Conservation (phyloP, 1,139 yeast genomes). For the Suhomyces bokatorum region DNA sequence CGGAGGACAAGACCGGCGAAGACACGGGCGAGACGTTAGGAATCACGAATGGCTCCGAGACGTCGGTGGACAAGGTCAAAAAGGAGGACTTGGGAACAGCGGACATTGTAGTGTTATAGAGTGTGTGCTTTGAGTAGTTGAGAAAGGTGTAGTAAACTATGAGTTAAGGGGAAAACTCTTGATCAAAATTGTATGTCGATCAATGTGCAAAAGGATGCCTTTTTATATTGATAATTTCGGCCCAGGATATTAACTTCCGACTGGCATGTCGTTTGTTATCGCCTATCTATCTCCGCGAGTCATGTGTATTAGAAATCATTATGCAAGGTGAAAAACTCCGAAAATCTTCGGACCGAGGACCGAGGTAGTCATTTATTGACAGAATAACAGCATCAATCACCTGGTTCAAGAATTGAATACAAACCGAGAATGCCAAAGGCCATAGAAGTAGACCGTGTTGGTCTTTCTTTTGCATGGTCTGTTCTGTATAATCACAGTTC, state of each 20-base stretch:
- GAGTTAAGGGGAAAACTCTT: too few relatives aligned
- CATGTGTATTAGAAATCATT: slow-evolving; percentile 10
- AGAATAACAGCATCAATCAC: background rate
- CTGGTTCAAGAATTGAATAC: background rate
- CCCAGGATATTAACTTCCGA: slow-evolving; percentile 6
- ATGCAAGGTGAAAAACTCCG: slow-evolving; percentile 10
- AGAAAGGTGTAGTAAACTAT: too few relatives aligned
- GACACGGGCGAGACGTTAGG: slow-evolving; percentile 64
- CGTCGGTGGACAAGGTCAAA: slow-evolving; percentile 56
- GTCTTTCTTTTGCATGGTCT: background rate
- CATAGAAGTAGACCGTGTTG: background rate
- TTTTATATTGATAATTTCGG: background rate
- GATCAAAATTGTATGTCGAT: too few relatives aligned
- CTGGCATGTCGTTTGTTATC: background rate
- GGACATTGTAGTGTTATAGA: too few relatives aligned
- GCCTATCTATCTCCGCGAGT: slow-evolving; percentile 9
- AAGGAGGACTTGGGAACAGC: slow-evolving; percentile 24
- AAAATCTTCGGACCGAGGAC: slow-evolving; percentile 10
- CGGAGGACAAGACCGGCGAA: slow-evolving; percentile 32
- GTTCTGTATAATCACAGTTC: too few relatives aligned
- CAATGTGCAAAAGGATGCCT: background rate
- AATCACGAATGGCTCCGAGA: slow-evolving; percentile 62
- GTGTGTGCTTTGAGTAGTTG: background rate
- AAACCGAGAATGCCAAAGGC: background rate
- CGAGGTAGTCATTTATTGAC: background rate